Conservation (phyloP, 306 rosid genomes). For the Vigna hirtella region DNA sequence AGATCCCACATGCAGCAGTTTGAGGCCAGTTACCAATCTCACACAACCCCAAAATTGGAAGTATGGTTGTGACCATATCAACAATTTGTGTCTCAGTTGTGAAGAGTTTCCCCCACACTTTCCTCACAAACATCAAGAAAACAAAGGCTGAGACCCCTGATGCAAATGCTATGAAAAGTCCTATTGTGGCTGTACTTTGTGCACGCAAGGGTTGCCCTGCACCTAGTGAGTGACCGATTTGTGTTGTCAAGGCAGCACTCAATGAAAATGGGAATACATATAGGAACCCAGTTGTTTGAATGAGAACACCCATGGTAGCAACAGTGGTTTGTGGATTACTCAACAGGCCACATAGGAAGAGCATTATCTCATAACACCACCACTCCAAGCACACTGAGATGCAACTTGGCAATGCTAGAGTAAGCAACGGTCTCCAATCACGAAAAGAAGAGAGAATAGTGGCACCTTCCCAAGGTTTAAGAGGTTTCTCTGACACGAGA, state of each 20-base stretch:
- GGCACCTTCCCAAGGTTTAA: constrained; percentile 78
- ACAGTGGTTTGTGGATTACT: constrained; percentile 70
- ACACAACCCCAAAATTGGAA: constrained; percentile 78
- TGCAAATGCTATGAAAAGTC: constrained; percentile 56
- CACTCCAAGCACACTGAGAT: constrained; percentile 79
- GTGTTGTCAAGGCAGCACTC: constrained; percentile 65
- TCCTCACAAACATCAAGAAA: constrained; percentile 53
- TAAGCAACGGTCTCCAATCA: constrained; percentile 77
- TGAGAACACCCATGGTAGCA: constrained; percentile 85
- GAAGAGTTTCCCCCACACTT: constrained; percentile 68
- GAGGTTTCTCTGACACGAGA: constrained; percentile 55
- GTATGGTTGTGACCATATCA: constrained; percentile 59
- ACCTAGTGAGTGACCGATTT: constrained; percentile 74
- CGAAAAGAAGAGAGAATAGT: constrained; percentile 49
- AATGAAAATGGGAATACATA: constrained; percentile 71
- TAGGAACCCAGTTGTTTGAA: constrained; percentile 80
- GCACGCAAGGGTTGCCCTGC: constrained; percentile 70
- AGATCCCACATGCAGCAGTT: constrained; percentile 74
- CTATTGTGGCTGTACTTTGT: constrained; percentile 61
- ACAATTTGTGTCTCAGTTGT: constrained; percentile 71
- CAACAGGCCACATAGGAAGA: constrained; percentile 72
- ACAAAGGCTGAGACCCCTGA: constrained; percentile 59
- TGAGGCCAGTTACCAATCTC: constrained; percentile 84
- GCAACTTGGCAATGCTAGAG: constrained; percentile 76
- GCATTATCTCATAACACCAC: constrained; percentile 95